These are phyloP conservation scores for Citrus reticulata DNA, from an alignment of 345 rosid genomes.

Conservation along the genomic window DNA sequence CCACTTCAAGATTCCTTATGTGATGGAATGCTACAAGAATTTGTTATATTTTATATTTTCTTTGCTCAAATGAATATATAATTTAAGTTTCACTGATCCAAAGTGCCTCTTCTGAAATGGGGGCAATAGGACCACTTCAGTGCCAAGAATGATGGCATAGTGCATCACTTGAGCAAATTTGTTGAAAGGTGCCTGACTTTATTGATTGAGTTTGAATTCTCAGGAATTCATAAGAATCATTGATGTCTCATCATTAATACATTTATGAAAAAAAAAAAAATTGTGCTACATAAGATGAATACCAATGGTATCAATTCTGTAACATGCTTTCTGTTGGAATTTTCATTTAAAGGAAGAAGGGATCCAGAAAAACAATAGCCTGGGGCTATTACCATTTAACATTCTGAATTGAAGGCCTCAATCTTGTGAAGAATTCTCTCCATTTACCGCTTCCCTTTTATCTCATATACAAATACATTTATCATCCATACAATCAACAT, in stretches of 20 bases:
- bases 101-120: no score
- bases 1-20: background rate
- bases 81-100: no score
- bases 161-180: background rate
- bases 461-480: slow-evolving; percentile 22
- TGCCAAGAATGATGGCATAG: no score
- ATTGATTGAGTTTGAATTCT: slow-evolving; percentile 2
- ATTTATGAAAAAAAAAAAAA: background rate
- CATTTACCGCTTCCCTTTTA: slow-evolving; percentile 15
- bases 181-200: background rate
- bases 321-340: slow-evolving; percentile 1
- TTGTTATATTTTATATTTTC: no score
- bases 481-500: slow-evolving; percentile 6
- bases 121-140: no score
- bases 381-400: slow-evolving; percentile 18
- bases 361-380: slow-evolving; percentile 5
- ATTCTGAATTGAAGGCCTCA: slow-evolving; percentile 19
- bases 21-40: background rate
- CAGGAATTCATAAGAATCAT: background rate
- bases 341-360: slow-evolving; percentile 5
- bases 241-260: slow-evolving; percentile 1
- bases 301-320: background rate
- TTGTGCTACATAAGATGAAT: slow-evolving; percentile 10
- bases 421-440: slow-evolving; percentile 30
- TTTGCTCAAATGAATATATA: no score